Base-by-base conservation (phyloP, 441 rosid species). In the Populus hybrid region DNA sequence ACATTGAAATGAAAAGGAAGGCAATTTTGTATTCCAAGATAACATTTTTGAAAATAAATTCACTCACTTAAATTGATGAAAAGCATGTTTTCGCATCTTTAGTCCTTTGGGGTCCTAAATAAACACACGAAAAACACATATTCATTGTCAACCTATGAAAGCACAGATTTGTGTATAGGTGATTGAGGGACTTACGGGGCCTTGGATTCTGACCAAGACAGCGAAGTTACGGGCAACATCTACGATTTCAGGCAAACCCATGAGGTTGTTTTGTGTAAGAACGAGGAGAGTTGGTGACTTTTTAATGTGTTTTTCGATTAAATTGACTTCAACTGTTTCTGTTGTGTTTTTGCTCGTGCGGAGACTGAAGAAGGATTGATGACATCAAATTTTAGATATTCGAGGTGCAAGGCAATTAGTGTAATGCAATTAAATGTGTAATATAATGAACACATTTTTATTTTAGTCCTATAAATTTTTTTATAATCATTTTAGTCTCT, bases 11-110 rank as follows among this genome's bases (percentile, higher is more conserved):
- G 34, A 38, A 30, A 18, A n/a, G 4, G 23, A 54, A 36, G 7
- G 72, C 18, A 14, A 59, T 76, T 26, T 63, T 70, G 18, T 40
- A 28, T 6, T 5, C 16, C 28, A 20, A 54, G 65, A 32, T 20
- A 5, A 76, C 28, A 46, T 34, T 21, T 14, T 26, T 23, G 4
- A 34, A 59, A 12, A n/a, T 61, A 42, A 20, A 75, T 38, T 16
- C 42, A 84, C 93, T 86, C 74, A 96, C 98, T 84, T 82, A 83
- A 87, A 94, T 67, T 87, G 97, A 73, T 94, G 97, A 77, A 94
- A 95, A 77, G 99, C 99, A 78, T 92, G 97, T 28, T 87, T 88
- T 78, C 94, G 85, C 98, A 94, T 92, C 94, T 94, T 94, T 81
- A 93, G 57, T 54, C 98, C 94, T 83, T 91, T 93, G 0, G 98